Conservation (phyloP, 805 yeast genomes). For the Sporopachydermia lactativora region DNA sequence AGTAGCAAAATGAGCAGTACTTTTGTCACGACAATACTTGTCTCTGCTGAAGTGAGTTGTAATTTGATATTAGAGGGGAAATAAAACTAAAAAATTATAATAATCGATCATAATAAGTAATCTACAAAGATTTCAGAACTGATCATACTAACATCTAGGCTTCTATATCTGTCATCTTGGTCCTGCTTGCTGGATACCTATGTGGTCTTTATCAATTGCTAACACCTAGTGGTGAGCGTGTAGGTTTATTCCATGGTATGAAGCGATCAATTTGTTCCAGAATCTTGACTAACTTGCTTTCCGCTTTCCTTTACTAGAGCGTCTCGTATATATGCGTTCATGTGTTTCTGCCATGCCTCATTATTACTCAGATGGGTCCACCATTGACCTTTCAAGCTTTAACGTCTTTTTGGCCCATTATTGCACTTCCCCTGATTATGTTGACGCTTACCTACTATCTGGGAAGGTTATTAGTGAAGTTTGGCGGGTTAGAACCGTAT, state of each 20-base stretch:
- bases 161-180: conserved; percentile 9
- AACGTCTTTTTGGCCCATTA: conserved; percentile 9
- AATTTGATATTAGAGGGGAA: too few species aligned
- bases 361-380: conserved; percentile 12
- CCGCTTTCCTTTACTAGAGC: conserved; percentile 1
- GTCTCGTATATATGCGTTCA: conserved; percentile 10
- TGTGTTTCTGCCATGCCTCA: conserved; percentile 9
- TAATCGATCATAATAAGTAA: too few species aligned
- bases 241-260: too few species aligned
- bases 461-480: conserved; percentile 7
- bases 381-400: conserved; percentile 8
- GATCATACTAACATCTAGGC: too few species aligned
- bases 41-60: too few species aligned
- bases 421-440: conserved; percentile 7
- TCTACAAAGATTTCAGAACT: too few species aligned
- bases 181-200: conserved; percentile 9
- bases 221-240: conserved; percentile 3
- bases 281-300: too few species aligned
- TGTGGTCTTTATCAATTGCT: conserved; percentile 5
- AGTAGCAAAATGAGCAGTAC: too few species aligned
- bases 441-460: conserved; percentile 6
- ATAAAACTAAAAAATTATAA: too few species aligned
- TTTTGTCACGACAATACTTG: too few species aligned
- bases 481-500: conserved; percentile 7
- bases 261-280: too few species aligned